These are phyloP conservation scores for Scedosporium dehoogii DNA, from an alignment of 2,329 filamentous ascomycete genomes.

Conservation along the genomic window DNA sequence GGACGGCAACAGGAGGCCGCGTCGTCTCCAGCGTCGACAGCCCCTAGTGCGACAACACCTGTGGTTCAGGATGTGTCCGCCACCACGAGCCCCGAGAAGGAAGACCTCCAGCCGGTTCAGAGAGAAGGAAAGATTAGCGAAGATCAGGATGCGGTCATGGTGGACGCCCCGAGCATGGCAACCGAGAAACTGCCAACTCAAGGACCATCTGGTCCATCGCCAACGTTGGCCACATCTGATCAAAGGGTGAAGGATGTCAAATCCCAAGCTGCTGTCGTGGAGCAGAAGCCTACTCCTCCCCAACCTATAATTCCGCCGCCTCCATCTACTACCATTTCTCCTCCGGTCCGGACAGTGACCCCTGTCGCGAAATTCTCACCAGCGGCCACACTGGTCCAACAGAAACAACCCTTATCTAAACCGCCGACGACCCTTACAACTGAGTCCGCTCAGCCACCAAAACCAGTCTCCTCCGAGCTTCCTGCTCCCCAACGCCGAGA, in stretches of 20 bases:
- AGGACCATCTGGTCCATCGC: background rate
- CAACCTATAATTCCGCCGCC: background rate
- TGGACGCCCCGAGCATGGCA: background rate
- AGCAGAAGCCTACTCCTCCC: background rate
- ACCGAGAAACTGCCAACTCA: background rate
- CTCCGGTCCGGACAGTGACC: background rate
- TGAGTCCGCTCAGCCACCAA: background rate
- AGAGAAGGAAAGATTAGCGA: constrained; percentile 3
- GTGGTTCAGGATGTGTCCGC: constrained; percentile 57
- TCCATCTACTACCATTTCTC: background rate
- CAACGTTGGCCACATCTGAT: background rate
- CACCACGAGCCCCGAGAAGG: constrained; percentile 62
- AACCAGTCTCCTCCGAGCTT: background rate
- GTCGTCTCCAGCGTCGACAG: constrained; percentile 55
- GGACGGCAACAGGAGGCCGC: constrained; percentile 30
- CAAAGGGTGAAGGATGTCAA: background rate
- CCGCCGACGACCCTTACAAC: background rate
- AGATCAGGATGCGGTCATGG: constrained; percentile 2
- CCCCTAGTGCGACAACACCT: constrained; percentile 65
- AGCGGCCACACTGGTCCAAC: background rate
- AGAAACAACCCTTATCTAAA: constrained; percentile 3
- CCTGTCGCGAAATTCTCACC: background rate
- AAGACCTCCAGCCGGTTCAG: constrained; percentile 29
- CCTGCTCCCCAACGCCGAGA: background rate
- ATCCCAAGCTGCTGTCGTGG: background rate